A percentile compares a stretch with the other conserved stretches of the same genome.
These are phyloP conservation scores for Gamsiella multidivaricata DNA, from an alignment of 192 early-diverging fungal genomes.

Conservation along the genomic window DNA sequence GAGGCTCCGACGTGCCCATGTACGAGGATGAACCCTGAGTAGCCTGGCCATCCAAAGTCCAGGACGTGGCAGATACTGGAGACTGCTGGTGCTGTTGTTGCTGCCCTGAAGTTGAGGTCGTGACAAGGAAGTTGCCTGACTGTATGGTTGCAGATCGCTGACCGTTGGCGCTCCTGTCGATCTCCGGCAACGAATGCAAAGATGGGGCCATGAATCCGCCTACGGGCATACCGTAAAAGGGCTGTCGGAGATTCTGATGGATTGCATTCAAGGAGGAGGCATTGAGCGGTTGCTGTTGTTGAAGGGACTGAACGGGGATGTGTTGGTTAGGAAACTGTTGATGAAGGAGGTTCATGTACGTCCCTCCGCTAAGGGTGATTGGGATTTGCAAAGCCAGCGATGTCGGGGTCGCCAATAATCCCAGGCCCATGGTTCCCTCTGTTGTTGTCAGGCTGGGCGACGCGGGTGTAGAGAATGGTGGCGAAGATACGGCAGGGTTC, in stretches of 20 bases:
- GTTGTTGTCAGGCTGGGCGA: slow-evolving; percentile 1
- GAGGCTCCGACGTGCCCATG: neutral
- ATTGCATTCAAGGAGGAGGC: neutral
- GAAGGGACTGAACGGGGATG: slow-evolving; percentile 11
- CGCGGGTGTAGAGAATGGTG: slow-evolving; percentile 18
- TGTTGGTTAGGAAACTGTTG: slow-evolving; percentile 32
- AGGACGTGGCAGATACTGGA: too few species aligned
- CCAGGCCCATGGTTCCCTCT: slow-evolving; percentile 9
- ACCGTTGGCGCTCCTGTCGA: slow-evolving; percentile 6
- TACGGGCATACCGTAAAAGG: slow-evolving; percentile 48
- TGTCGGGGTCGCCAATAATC: slow-evolving; percentile 9
- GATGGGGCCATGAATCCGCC: slow-evolving; percentile 46
- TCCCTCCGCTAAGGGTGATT: slow-evolving; percentile 4
- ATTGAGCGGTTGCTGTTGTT: slow-evolving; percentile 30
- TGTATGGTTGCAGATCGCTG: neutral
- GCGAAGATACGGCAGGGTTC: slow-evolving; percentile 12
- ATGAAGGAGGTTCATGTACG: slow-evolving; percentile 23
- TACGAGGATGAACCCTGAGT: neutral
- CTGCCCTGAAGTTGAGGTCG: neutral
- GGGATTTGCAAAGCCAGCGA: slow-evolving; percentile 17
- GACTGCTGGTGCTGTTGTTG: neutral
- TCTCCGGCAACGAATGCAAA: slow-evolving; percentile 26
- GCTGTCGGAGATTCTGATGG: slow-evolving; percentile 9
- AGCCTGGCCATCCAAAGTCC: slow-evolving; percentile 1
- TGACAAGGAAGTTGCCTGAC: neutral